These are phyloP conservation scores for Epithele typhae DNA, from an alignment of 768 basidiomycete species.

Conservation along the genomic window DNA sequence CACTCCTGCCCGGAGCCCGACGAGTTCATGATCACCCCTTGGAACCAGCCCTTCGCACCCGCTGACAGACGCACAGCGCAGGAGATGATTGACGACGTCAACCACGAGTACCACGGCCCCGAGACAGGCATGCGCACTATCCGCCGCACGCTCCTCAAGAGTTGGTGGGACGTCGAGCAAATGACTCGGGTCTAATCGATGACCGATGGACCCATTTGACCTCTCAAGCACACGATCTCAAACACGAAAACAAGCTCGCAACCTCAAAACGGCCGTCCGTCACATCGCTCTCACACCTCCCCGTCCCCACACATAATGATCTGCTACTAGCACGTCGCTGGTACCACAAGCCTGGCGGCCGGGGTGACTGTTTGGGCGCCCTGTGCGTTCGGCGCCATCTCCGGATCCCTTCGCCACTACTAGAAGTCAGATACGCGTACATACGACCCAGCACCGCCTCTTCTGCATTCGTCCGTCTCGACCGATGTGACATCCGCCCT, in stretches of 20 bases:
- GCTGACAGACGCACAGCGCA: slow-evolving; percentile 53
- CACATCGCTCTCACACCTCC: too few species aligned
- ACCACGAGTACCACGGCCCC: slow-evolving; percentile 33
- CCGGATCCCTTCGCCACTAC: too few species aligned
- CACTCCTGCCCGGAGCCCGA: slow-evolving; percentile 53
- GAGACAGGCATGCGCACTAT: slow-evolving; percentile 26
- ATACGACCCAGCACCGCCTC: background rate
- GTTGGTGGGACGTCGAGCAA: slow-evolving; percentile 31
- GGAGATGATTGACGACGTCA: slow-evolving; percentile 39
- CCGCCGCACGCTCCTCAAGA: slow-evolving; percentile 28
- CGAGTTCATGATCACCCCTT: slow-evolving; percentile 47
- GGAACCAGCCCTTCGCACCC: slow-evolving; percentile 72
- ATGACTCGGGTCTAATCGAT: too few species aligned
- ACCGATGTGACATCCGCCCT: background rate
- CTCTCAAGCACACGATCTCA: too few species aligned
- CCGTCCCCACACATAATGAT: too few species aligned
- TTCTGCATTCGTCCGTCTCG: background rate
- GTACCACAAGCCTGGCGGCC: too few species aligned
- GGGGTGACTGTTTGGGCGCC: too few species aligned
- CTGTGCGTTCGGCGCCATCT: too few species aligned
- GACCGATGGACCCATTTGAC: too few species aligned
- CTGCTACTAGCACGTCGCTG: too few species aligned
- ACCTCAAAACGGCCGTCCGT: too few species aligned
- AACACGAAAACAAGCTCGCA: too few species aligned
- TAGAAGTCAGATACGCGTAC: background rate